These are phyloP conservation scores for Dactylellina parvicollis DNA, from an alignment of 2,329 filamentous ascomycete species.

Conservation along the genomic window DNA sequence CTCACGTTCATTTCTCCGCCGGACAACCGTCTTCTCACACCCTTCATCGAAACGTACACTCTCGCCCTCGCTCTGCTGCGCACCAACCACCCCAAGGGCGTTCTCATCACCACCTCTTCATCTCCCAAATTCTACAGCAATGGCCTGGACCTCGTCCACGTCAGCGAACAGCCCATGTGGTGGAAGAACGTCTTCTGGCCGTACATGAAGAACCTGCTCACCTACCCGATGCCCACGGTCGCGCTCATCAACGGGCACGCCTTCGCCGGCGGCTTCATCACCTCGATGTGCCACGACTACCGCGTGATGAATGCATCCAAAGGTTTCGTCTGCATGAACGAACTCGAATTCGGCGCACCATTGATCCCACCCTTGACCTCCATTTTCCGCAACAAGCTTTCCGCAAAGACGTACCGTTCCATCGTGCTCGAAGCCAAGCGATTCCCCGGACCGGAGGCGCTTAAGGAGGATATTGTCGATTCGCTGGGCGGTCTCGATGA, in stretches of 20 bases:
- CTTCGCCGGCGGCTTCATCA: slow-evolving; percentile 84
- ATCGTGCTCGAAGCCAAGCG: slow-evolving; percentile 79
- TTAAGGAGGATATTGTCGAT: slow-evolving; percentile 76
- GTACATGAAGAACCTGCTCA: slow-evolving; percentile 66
- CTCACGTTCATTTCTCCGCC: slow-evolving; percentile 76
- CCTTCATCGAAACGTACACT: slow-evolving; percentile 74
- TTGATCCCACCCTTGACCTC: slow-evolving; percentile 77
- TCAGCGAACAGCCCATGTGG: slow-evolving; percentile 70
- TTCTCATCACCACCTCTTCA: slow-evolving; percentile 78
- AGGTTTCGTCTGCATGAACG: slow-evolving; percentile 83
- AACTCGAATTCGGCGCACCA: slow-evolving; percentile 81
- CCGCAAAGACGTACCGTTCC: slow-evolving; percentile 68
- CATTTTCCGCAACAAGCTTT: slow-evolving; percentile 77
- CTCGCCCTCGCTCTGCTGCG: slow-evolving; percentile 80
- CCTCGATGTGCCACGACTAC: slow-evolving; percentile 84
- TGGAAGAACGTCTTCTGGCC: slow-evolving; percentile 70
- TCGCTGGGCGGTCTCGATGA: slow-evolving; percentile 73
- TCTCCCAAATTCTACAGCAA: slow-evolving; percentile 85
- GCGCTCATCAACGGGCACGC: slow-evolving; percentile 82
- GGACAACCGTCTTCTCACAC: slow-evolving; percentile 78
- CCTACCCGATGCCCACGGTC: slow-evolving; percentile 82
- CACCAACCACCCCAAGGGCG: slow-evolving; percentile 73
- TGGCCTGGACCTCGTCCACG: slow-evolving; percentile 79
- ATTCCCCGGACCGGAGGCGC: slow-evolving; percentile 71
- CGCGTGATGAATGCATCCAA: slow-evolving; percentile 75